Evolutionary conservation across 2,329 filamentous ascomycete genomes (phyloP).

Genomic region (Bretziella fagacearum): DNA sequence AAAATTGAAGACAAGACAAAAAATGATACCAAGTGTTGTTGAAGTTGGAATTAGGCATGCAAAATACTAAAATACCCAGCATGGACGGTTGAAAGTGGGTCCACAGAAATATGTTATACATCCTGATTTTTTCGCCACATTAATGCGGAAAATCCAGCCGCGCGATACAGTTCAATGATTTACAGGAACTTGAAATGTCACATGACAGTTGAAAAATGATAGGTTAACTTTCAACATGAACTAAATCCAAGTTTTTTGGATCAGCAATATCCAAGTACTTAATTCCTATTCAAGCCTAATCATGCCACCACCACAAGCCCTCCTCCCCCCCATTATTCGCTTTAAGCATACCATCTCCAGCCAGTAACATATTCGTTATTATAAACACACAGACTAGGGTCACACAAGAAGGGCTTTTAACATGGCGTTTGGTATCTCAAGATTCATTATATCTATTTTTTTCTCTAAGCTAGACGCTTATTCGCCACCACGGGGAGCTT

Average conservation of each 20-base stretch:
- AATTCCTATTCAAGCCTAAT: no score
- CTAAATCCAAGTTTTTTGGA: background rate
- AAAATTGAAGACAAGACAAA: no score
- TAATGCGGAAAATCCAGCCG: no score
- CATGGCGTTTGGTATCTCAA: constrained; percentile 9
- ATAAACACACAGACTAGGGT: background rate
- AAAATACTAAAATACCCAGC: background rate
- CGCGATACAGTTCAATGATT: no score
- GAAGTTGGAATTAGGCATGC: no score
- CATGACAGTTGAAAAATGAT: no score
- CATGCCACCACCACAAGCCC: background rate
- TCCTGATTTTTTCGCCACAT: no score
- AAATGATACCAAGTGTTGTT: no score
- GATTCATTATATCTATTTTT: constrained; percentile 16
- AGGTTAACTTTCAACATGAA: no score
- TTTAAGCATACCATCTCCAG: background rate
- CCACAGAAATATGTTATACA: background rate
- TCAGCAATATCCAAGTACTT: no score
- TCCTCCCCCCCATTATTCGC: background rate
- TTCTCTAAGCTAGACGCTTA: constrained; percentile 12
- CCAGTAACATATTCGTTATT: background rate
- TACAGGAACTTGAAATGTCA: no score
- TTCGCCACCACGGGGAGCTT: constrained; percentile 42
- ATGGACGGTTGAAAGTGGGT: constrained; percentile 5
- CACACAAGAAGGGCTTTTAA: background rate